Base-by-base conservation (phyloP, 306 rosid species). In the Cucurbita pepo region DNA sequence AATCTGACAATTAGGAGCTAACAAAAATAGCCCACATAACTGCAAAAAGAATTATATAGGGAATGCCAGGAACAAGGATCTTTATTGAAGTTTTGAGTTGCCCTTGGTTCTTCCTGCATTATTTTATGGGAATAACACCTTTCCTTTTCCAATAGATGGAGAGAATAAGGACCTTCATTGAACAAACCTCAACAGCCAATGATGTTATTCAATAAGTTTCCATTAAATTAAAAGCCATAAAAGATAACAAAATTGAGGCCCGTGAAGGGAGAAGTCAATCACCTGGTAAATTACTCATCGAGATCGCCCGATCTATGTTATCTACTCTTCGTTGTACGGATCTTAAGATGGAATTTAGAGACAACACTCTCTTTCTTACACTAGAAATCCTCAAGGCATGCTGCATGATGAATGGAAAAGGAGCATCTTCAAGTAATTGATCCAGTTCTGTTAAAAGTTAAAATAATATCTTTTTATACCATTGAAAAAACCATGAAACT, bases 351-450 rank as follows among this genome's bases (percentile, higher is more conserved):
- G 81, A 84, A 86, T 88, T 88, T 65, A 88, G 80, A 10, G 90
- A 84, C 65, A 81, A 88, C 73, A 88, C 89, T 83, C 95, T 88
- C 79, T 75, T 86, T 77, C 89, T 88, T 69, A 88, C 89, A 84
- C 74, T 79, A 48, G 87, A 86, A 56, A 88, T 83, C 86, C 87
- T 84, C 71, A 91, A 78, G 72, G 95, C 88, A 82, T 88, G 91
- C 84, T 88, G 91, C 89, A 88, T 79, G 67, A 88, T 86, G 81
- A 86, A 88, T 43, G 91, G 89, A 62, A 84, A 78, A 25, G 95
- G 95, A 67, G 95, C 95, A 77, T 86, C 95, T 79, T 88, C 95
- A 37, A 88, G 86, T 80, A 88, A 78, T 76, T 86, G 87, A 76
- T 88, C 95, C 56, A 88, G 91, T 80, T 86, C 95, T 88, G 95